These are phyloP conservation scores for Paxillus rubicundulus DNA, from an alignment of 768 basidiomycete species.

Conservation along the genomic window DNA sequence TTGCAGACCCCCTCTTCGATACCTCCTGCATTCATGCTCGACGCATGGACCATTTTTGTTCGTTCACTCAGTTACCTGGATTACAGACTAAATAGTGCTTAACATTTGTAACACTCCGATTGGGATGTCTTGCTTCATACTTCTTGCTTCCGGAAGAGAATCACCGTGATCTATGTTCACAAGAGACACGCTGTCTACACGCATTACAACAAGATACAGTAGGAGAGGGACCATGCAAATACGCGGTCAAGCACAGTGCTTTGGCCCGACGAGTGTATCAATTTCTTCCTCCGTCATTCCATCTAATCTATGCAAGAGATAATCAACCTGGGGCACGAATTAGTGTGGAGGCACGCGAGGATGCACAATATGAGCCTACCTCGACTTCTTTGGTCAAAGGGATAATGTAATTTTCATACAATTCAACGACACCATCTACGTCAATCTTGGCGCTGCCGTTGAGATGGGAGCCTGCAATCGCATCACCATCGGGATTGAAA, in stretches of 20 bases:
- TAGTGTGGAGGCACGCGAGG: neutral
- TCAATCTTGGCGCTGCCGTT: constrained; percentile 71
- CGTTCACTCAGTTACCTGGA: constrained; percentile 17
- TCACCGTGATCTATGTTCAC: constrained; percentile 5
- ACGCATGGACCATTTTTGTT: constrained; percentile 21
- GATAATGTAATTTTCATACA: constrained; percentile 95
- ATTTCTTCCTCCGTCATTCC: constrained; percentile 82
- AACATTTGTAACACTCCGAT: constrained; percentile 18
- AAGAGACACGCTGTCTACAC: neutral
- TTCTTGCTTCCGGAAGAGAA: neutral
- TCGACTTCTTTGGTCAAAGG: constrained; percentile 98
- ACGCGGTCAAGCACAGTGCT: constrained; percentile 8
- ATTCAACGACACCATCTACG: constrained; percentile 85
- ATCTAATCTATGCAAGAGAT: constrained; percentile 86
- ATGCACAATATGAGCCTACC: constrained; percentile 47
- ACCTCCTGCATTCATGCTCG: constrained; percentile 14
- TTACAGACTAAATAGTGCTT: constrained; percentile 18
- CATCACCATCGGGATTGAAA: constrained; percentile 65
- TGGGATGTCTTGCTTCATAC: constrained; percentile 21
- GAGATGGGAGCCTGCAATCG: constrained; percentile 34
- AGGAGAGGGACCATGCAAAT: neutral
- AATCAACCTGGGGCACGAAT: constrained; percentile 70
- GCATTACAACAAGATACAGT: constrained; percentile 1
- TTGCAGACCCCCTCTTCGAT: constrained; percentile 16
- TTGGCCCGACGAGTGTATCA: constrained; percentile 46